These are phyloP conservation scores for Millerago galiae DNA, from an alignment of 805 yeast genomes.

Conservation along the genomic window DNA sequence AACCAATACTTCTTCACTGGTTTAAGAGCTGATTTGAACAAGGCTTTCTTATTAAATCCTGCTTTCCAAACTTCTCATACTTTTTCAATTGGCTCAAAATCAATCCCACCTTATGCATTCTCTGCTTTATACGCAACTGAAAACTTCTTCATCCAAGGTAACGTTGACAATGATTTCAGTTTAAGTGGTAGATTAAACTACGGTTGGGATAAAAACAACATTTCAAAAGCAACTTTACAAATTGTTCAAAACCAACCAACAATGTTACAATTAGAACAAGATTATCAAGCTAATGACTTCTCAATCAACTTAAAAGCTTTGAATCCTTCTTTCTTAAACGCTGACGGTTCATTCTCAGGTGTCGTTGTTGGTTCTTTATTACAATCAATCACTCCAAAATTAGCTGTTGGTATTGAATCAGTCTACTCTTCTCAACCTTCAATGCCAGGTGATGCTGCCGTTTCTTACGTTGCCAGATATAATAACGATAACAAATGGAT, in stretches of 20 bases:
- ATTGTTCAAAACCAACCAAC: constrained; percentile 83
- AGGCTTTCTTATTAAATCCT: constrained; percentile 85
- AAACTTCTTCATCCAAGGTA: constrained; percentile 81
- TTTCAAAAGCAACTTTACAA: constrained; percentile 83
- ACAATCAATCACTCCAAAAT: constrained; percentile 79
- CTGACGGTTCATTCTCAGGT: constrained; percentile 71
- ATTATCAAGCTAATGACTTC: constrained; percentile 83
- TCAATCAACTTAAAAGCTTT: constrained; percentile 84
- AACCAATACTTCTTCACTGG: constrained; percentile 91
- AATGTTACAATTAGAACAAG: constrained; percentile 95
- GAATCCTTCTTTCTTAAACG: constrained; percentile 72
- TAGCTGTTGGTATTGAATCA: constrained; percentile 88
- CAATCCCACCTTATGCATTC: constrained; percentile 85
- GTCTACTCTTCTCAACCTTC: constrained; percentile 75
- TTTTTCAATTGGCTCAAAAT: constrained; percentile 79
- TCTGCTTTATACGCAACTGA: constrained; percentile 87
- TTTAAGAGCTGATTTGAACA: constrained; percentile 91
- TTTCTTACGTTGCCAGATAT: constrained; percentile 86
- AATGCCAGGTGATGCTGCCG: constrained; percentile 84
- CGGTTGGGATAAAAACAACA: constrained; percentile 76
- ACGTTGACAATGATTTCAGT: constrained; percentile 79
- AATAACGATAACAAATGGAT: constrained; percentile 78
- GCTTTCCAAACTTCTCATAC: constrained; percentile 96
- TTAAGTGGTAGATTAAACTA: constrained; percentile 86
- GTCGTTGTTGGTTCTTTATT: constrained; percentile 86